These are phyloP conservation scores for Croton laevigatus DNA, from an alignment of 441 rosid species.

Conservation along the genomic window DNA sequence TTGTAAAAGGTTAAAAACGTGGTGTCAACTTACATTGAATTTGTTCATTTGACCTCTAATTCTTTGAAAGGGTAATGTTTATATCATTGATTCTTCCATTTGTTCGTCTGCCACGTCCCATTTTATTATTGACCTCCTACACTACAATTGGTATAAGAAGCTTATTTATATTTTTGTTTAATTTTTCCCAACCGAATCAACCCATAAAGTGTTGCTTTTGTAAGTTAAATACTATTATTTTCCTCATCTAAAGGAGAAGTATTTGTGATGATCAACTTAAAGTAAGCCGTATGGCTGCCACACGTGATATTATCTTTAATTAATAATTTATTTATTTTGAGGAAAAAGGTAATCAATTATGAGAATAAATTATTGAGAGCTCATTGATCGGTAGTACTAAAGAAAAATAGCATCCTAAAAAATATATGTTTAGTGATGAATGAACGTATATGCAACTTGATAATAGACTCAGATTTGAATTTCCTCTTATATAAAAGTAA, in stretches of 20 bases:
- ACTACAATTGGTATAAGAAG: background rate
- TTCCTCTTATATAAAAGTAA: too few species aligned
- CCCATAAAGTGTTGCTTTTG: background rate
- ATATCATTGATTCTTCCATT: background rate
- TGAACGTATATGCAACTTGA: too few species aligned
- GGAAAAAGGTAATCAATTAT: background rate
- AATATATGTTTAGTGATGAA: too few species aligned
- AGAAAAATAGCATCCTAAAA: too few species aligned
- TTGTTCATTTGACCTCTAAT: slow-evolving; percentile 19
- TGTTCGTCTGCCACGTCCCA: background rate
- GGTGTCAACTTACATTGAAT: slow-evolving; percentile 23
- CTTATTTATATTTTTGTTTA: background rate
- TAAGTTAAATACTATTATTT: too few species aligned
- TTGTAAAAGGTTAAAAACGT: background rate
- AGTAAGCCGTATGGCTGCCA: background rate
- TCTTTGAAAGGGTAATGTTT: background rate
- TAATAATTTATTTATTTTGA: too few species aligned
- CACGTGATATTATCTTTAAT: slow-evolving; percentile 1
- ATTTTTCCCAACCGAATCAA: background rate
- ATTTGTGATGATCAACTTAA: too few species aligned
- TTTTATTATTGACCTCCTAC: background rate
- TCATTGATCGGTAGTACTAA: too few species aligned
- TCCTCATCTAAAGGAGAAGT: too few species aligned
- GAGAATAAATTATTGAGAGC: background rate
- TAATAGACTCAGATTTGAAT: too few species aligned